Base-by-base conservation (phyloP, 768 basidiomycete genomes). In the Lentinula edodes region DNA sequence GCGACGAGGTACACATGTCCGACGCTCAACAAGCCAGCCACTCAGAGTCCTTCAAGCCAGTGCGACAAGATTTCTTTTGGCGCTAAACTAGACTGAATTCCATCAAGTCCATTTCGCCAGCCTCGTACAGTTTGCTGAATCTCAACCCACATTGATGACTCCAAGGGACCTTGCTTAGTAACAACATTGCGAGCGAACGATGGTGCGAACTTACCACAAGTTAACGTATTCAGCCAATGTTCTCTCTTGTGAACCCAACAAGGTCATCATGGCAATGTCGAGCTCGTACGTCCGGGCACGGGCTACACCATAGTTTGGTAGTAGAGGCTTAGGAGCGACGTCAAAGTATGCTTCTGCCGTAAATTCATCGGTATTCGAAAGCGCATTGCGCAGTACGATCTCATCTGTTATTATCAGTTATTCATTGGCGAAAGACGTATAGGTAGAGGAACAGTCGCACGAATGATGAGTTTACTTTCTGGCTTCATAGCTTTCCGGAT, bases 251-350 rank as follows among this genome's bases (percentile, higher is more conserved):
- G 72, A 66, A 51, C 83, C 80, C 13, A 77, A 64, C 16, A 72
- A 34, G 15, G 67, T 48, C 75, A 80, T 76, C 81, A 83, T 80
- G 58, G 72, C 74, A 41, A 83, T 53, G 58, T 83, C 82, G 54
- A 75, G 75, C 36, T 77, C 68, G 62, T 82, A 81, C 28, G 69
- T 69, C 5, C 75, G 68, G 38, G 76, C 67, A 46, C 69, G 70
- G 2, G 78, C 81, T 5, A 74, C 71, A 16, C 80, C 80, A 57
- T 75, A 82, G 65, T 82, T 82, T 5, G 81, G 74, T 2, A 83
- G 70, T 53, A 84, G 67, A 0, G 80, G 82, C 56, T 76, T 74
- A 0, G 80, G 81, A 51, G 41, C 55, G 70, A 64, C 48, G 45
- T 57, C 42, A 13, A 50, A 65, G 28, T 54, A 36, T 4, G 35